phyloP scores from a whole-genome alignment of 2,329 filamentous ascomycete species.

The Seiridium unicorne region DNA sequence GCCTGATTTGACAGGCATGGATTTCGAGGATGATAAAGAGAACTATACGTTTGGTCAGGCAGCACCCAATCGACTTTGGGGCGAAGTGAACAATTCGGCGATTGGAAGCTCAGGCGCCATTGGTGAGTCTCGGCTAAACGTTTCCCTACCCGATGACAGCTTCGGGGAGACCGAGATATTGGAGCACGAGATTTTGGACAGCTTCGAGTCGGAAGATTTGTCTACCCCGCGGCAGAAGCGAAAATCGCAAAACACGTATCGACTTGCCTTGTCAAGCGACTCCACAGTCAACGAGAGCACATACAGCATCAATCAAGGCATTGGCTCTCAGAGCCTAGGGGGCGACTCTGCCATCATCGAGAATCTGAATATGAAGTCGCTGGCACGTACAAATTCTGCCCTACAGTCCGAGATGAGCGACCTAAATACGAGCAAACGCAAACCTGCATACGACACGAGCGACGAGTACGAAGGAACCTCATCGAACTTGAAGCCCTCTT shows the following conservation, averaged over 20 bases:
- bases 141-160: slow-evolving; percentile 35
- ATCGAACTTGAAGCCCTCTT: slow-evolving; percentile 40
- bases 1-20: slow-evolving; percentile 38
- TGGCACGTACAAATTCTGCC: slow-evolving; percentile 20
- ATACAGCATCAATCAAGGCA: slow-evolving; percentile 23
- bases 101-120: slow-evolving; percentile 53
- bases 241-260: slow-evolving; percentile 17
- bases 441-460: slow-evolving; percentile 49
- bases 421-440: slow-evolving; percentile 54
- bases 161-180: slow-evolving; percentile 34
- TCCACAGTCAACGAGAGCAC: slow-evolving; percentile 19
- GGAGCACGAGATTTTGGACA: slow-evolving; percentile 42
- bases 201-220: slow-evolving; percentile 44
- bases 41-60: slow-evolving; percentile 66
- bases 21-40: slow-evolving; percentile 77
- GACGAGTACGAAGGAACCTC: slow-evolving; percentile 44
- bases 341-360: slow-evolving; percentile 45
- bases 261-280: slow-evolving; percentile 4
- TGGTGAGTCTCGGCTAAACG: slow-evolving; percentile 45
- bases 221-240: slow-evolving; percentile 29
- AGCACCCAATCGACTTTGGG: slow-evolving; percentile 46
- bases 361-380: slow-evolving; percentile 41
- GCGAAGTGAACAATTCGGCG: slow-evolving; percentile 53
- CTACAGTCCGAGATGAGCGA: slow-evolving; percentile 23
- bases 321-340: slow-evolving; percentile 53